Evolutionary conservation across 345 rosid species (phyloP).

Genomic region (Zanthoxylum bungeanum): DNA sequence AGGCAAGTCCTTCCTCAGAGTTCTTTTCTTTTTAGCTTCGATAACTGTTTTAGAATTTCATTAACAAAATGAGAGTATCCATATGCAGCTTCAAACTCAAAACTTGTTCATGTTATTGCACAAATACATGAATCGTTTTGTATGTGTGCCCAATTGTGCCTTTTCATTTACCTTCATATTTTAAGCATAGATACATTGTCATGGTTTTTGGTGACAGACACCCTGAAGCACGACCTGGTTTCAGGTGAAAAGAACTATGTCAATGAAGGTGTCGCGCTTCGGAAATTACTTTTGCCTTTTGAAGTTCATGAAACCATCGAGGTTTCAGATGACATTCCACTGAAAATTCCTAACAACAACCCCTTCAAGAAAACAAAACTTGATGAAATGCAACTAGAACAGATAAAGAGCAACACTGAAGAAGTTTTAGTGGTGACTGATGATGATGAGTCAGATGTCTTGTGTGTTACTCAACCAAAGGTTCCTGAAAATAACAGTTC

Average conservation of each 20-base stretch:
- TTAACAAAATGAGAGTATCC: neutral
- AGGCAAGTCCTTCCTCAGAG: conserved; percentile 24
- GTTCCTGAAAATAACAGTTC: conserved; percentile 1
- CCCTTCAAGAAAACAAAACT: conserved; percentile 57
- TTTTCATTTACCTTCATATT: neutral
- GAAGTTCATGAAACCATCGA: conserved; percentile 12
- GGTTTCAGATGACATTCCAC: conserved; percentile 16
- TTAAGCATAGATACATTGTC: neutral
- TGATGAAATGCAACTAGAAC: conserved; percentile 21
- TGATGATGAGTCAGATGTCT: conserved; percentile 19
- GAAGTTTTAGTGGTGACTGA: conserved; percentile 29
- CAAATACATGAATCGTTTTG: neutral
- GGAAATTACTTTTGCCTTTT: conserved; percentile 38
- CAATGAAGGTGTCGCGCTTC: conserved; percentile 45
- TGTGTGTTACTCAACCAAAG: conserved; percentile 14
- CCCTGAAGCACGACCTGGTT: conserved; percentile 26
- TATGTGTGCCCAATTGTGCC: no score
- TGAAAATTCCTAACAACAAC: conserved; percentile 51
- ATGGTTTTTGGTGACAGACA: conserved; percentile 19
- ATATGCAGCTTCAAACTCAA: neutral
- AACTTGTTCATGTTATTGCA: neutral
- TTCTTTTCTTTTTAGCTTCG: neutral
- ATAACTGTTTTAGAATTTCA: neutral
- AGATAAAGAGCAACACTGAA: neutral
- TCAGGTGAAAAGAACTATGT: conserved; percentile 31